These are phyloP conservation scores for Epichloe gansuensis DNA, from an alignment of 2,329 filamentous ascomycete species.

Conservation along the genomic window DNA sequence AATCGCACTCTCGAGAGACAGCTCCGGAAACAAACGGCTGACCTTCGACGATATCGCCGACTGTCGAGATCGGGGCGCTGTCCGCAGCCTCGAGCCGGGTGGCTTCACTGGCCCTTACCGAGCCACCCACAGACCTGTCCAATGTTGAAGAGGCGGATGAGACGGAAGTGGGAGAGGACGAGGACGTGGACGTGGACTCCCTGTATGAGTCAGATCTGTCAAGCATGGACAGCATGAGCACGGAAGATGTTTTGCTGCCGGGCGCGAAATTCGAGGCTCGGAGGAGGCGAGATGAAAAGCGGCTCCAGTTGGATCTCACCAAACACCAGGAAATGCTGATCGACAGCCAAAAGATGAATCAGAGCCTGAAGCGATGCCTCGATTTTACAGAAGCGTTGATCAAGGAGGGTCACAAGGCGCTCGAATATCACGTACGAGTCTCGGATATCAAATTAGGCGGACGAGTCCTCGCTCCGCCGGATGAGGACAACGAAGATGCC, in stretches of 20 bases:
- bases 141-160: slow-evolving; percentile 35
- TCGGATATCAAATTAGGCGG: slow-evolving; percentile 76
- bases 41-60: slow-evolving; percentile 76
- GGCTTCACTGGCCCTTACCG: slow-evolving; percentile 31
- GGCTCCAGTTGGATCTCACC: slow-evolving; percentile 71
- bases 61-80: slow-evolving; percentile 66
- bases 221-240: slow-evolving; percentile 23
- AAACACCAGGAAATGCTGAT: slow-evolving; percentile 82
- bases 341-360: slow-evolving; percentile 91
- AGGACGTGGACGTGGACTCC: slow-evolving; percentile 29
- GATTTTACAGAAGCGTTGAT: slow-evolving; percentile 86
- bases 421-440: slow-evolving; percentile 68
- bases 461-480: slow-evolving; percentile 55
- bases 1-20: slow-evolving; percentile 88
- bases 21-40: slow-evolving; percentile 78
- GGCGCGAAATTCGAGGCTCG: slow-evolving; percentile 27
- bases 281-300: slow-evolving; percentile 65
- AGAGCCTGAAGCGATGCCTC: slow-evolving; percentile 80
- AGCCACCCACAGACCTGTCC: slow-evolving; percentile 32
- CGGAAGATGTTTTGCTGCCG: slow-evolving; percentile 27
- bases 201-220: slow-evolving; percentile 41
- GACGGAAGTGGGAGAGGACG: slow-evolving; percentile 23
- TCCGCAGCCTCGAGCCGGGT: slow-evolving; percentile 39
- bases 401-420: slow-evolving; percentile 72
- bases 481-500: slow-evolving; percentile 42